A percentile compares a stretch with the other conserved stretches of the same genome.
Conservation (phyloP, 2,329 filamentous ascomycete genomes). For the Furcasterigmium sp. region DNA sequence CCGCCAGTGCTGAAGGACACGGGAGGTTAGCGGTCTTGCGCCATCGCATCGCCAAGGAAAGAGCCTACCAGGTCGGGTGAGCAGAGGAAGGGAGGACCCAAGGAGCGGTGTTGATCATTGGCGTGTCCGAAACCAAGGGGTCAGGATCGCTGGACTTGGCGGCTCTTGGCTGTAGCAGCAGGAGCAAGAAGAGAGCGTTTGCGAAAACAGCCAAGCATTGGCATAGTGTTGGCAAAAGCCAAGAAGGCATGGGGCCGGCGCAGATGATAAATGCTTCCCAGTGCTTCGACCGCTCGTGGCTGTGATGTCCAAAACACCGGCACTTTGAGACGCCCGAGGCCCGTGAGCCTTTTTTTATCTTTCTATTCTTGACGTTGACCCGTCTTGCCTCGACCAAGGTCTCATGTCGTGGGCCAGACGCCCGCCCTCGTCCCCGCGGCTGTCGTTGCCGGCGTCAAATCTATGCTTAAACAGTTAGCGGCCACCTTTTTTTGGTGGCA, state of each 20-base stretch:
- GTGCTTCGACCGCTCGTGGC: not conserved
- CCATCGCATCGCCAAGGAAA: too few relatives aligned
- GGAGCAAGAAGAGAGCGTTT: conserved; percentile 1
- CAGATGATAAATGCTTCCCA: conserved; percentile 3
- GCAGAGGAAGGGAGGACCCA: too few relatives aligned
- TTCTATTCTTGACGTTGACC: not conserved
- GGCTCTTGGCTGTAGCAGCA: conserved; percentile 3
- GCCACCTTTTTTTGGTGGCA: too few relatives aligned
- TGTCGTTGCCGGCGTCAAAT: too few relatives aligned
- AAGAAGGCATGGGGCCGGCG: not conserved
- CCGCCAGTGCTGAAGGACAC: too few relatives aligned
- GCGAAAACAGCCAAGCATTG: conserved; percentile 2
- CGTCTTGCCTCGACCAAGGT: too few relatives aligned
- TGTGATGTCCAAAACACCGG: not conserved
- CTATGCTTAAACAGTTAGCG: too few relatives aligned
- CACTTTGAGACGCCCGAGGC: not conserved
- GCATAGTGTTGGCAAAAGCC: conserved; percentile 1
- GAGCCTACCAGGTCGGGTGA: too few relatives aligned
- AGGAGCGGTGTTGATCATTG: not conserved
- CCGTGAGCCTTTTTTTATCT: not conserved
- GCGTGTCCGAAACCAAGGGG: conserved; percentile 1
- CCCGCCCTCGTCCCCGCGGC: too few relatives aligned
- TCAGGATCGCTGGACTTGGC: conserved; percentile 1
- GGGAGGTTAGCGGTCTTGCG: too few relatives aligned
- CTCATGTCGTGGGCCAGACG: too few relatives aligned